Percentiles rank a stretch among this genome's conserved stretches.
phyloP scores from a whole-genome alignment of 2,329 filamentous ascomycete genomes.

The Scopulariopsis brevicaulis region DNA sequence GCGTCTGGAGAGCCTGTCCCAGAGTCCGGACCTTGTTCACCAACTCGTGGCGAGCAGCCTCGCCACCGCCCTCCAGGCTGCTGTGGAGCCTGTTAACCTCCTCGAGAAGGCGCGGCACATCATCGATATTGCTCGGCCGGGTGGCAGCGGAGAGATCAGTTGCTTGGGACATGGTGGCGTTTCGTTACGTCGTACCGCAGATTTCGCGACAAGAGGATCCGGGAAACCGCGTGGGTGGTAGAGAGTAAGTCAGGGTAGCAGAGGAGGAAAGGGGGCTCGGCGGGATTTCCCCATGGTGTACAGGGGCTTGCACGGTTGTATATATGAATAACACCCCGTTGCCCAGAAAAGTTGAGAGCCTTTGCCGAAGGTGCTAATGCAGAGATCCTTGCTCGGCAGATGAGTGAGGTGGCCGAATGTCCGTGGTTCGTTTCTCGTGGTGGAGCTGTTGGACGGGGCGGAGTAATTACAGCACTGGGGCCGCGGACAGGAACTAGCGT shows the following conservation, averaged over 20 bases:
- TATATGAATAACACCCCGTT: too few relatives aligned
- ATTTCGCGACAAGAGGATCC: background rate
- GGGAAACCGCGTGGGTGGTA: background rate
- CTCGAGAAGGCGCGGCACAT: conserved; percentile 7
- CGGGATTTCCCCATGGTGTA: background rate
- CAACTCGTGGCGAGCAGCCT: conserved; percentile 14
- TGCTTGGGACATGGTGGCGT: background rate
- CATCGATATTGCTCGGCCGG: conserved; percentile 7
- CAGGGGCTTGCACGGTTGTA: too few relatives aligned
- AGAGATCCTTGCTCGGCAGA: background rate
- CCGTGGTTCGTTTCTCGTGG: too few relatives aligned
- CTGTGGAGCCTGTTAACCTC: conserved; percentile 1
- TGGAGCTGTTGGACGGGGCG: too few relatives aligned
- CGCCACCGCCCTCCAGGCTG: conserved; percentile 3
- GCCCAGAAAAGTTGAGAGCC: background rate
- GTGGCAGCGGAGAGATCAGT: conserved; percentile 9
- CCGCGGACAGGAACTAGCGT: too few relatives aligned
- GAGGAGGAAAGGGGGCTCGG: background rate
- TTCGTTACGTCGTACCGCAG: background rate
- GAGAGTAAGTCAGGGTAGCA: background rate
- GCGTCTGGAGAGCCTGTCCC: conserved; percentile 22
- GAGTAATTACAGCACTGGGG: too few relatives aligned
- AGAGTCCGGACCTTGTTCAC: conserved; percentile 17
- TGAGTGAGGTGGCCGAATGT: too few relatives aligned
- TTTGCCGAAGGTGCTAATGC: background rate